phyloP scores from a whole-genome alignment of 2,329 filamentous ascomycete genomes.

The Penicillium fuscoglaucum region DNA sequence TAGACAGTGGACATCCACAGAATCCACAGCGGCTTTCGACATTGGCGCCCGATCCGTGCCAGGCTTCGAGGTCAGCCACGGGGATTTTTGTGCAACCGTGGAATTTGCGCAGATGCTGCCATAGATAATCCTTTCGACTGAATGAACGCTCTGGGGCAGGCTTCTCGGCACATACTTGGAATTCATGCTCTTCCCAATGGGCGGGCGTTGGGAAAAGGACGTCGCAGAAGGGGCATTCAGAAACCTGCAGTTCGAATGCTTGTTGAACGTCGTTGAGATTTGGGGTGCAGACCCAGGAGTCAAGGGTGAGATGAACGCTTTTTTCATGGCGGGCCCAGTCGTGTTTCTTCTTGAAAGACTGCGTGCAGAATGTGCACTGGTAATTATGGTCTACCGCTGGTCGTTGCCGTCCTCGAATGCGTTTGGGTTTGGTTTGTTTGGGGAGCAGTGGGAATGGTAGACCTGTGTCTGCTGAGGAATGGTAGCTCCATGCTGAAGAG shows the following conservation, averaged over 20 bases:
- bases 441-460: constrained; percentile 25
- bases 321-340: constrained; percentile 55
- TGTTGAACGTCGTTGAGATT: constrained; percentile 22
- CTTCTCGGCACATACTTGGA: constrained; percentile 54
- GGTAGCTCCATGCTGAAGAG: constrained; percentile 38
- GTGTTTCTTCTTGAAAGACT: constrained; percentile 51
- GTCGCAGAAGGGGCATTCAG: constrained; percentile 53
- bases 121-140: constrained; percentile 58
- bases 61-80: constrained; percentile 54
- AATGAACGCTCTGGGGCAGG: constrained; percentile 54
- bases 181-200: constrained; percentile 55
- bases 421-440: constrained; percentile 9
- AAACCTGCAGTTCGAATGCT: neutral
- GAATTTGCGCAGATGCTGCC: constrained; percentile 59
- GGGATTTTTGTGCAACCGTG: constrained; percentile 52
- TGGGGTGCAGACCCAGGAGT: constrained; percentile 42
- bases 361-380: constrained; percentile 53
- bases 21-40: constrained; percentile 58
- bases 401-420: constrained; percentile 7
- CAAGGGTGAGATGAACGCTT: constrained; percentile 50
- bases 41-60: constrained; percentile 54
- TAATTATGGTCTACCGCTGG: constrained; percentile 21
- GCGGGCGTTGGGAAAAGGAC: constrained; percentile 43
- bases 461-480: constrained; percentile 27
- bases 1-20: constrained; percentile 49